A percentile compares a stretch with the other conserved stretches of the same genome.
Evolutionary conservation across 495 filamentous ascomycete genomes (phyloP).

Genomic region (Aspergillus heteromorphus): DNA sequence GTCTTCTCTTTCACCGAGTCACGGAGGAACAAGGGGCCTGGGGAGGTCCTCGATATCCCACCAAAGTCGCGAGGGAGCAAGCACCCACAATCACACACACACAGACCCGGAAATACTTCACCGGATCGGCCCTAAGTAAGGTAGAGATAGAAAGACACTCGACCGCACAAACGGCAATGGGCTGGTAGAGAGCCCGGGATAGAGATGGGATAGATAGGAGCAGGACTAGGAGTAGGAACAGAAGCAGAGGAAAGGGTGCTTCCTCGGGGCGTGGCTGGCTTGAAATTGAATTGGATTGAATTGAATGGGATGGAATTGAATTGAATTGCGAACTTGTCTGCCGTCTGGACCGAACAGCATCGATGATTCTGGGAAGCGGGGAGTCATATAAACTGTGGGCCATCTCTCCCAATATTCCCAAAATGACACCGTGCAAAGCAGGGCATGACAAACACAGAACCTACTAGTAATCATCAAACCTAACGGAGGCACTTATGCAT

Average conservation of each 20-base stretch:
- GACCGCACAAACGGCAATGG: background rate
- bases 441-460: constrained; percentile 34
- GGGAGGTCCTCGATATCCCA: background rate
- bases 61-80: background rate
- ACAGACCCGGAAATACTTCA: background rate
- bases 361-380: constrained; percentile 35
- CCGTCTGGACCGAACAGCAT: constrained; percentile 18
- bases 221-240: too few relatives aligned
- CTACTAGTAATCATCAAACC: constrained; percentile 39
- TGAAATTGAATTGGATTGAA: too few relatives aligned
- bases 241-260: background rate
- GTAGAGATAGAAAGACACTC: background rate
- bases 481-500: constrained; percentile 40
- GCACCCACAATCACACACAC: background rate
- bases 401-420: constrained; percentile 26
- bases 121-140: background rate
- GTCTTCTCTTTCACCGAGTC: background rate
- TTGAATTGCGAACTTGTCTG: constrained; percentile 9
- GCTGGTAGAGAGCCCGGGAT: background rate
- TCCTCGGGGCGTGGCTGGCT: background rate
- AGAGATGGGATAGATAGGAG: background rate
- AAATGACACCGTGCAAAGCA: constrained; percentile 23
- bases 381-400: constrained; percentile 42
- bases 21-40: background rate
- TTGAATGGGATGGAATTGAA: too few relatives aligned